Conservation (phyloP, 2,329 filamentous ascomycete genomes). For the Didymella arachidicola region DNA sequence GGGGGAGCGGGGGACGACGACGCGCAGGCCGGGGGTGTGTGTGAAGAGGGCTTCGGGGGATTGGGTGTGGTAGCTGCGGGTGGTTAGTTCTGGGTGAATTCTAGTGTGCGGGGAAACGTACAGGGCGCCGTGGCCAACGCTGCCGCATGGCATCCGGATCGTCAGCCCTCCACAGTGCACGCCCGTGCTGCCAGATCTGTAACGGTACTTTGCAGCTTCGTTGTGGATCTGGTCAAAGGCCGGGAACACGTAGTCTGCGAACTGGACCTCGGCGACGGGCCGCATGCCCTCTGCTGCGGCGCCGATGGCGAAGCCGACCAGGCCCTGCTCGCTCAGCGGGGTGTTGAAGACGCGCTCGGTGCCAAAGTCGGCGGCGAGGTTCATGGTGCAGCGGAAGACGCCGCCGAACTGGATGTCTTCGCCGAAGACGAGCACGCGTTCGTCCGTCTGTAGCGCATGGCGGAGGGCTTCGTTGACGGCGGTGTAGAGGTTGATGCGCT, state of each 20-base stretch:
- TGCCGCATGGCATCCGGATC: conserved; percentile 88
- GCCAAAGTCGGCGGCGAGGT: conserved; percentile 86
- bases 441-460: conserved; percentile 81
- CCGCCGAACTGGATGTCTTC: conserved; percentile 98
- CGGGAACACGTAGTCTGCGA: conserved; percentile 92
- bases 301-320: conserved; percentile 92
- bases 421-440: conserved; percentile 88
- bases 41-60: conserved; percentile 88
- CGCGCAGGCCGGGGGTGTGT: conserved; percentile 83
- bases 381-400: conserved; percentile 94
- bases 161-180: conserved; percentile 75
- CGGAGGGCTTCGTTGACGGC: conserved; percentile 90
- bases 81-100: too few relatives aligned
- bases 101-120: too few relatives aligned
- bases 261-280: conserved; percentile 93
- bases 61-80: conserved; percentile 77
- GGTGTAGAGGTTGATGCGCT: conserved; percentile 92
- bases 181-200: conserved; percentile 68
- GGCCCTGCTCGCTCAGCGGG: conserved; percentile 90
- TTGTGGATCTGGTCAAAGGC: conserved; percentile 95
- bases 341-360: conserved; percentile 94
- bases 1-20: conserved; percentile 86
- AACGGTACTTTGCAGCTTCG: conserved; percentile 88
- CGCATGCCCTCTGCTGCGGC: conserved; percentile 90
- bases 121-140: conserved; percentile 86